Base-by-base conservation (phyloP, 257 asterid species). In the Petunia axillaris region DNA sequence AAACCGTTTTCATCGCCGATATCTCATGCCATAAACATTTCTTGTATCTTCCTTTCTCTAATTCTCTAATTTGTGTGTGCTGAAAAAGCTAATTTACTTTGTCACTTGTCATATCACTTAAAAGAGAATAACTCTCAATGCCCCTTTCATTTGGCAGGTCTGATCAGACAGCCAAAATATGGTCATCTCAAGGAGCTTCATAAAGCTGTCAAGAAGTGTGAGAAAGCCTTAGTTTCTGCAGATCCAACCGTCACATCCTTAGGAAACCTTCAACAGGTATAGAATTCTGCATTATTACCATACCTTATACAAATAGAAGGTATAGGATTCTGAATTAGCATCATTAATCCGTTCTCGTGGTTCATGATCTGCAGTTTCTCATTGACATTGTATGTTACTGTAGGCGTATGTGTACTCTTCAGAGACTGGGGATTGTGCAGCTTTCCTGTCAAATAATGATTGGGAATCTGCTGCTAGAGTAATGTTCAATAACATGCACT, bases 121-220 rank as follows among this genome's bases (percentile, higher is more conserved):
- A 48, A 41, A n/a, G n/a, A n/a, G n/a, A n/a, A n/a, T n/a, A n/a
- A n/a, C n/a, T 73, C 41, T 50, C 3, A 73, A 50, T 9, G 16
- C 62, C 46, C 77, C 62, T 73, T 73, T 16, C 78, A 1, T 77
- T 44, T 46, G 13, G 37, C 64, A 79, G 82, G 82, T 81, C 82
- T 96, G 84, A 78, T 92, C 79, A 82, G 98, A 85, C 91, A 96
- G 81, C 99, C 99, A 37, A 96, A 96, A 84, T 89, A 96, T 16
- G 97, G 97, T 43, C 99, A 96, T 81, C 85, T 96, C 79, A 92
- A 88, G 86, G 99, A 96, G 86, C 95, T 96, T 75, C 98, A 96
- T 16, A 91, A 88, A 86, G 93, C 99, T 6, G 81, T 94, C 73
- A 96, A 91, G 82, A 88, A 85, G 71, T 91, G 95, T 6, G 99